Base-by-base conservation (phyloP, 2,329 filamentous ascomycete genomes). In the Calonectria pseudoturangicola region DNA sequence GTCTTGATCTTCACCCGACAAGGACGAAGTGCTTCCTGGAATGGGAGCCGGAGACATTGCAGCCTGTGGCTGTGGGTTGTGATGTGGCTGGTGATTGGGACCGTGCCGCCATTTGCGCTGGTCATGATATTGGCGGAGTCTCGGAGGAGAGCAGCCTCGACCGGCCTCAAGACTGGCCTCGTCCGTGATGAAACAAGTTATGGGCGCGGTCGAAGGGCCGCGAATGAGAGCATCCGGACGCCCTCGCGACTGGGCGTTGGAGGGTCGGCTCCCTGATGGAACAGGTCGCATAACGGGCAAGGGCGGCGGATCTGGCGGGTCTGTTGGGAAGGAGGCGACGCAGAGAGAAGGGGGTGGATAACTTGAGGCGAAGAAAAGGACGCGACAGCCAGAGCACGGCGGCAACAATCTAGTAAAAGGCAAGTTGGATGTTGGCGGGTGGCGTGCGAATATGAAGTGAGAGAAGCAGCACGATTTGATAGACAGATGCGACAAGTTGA, bases 171-270 rank as follows among this genome's bases (percentile, higher is more conserved):
- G 78, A 28, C 80, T 76, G 36, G 79, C 78, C 63, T 85, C 84
- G 15, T 80, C 83, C 15, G 83, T 79, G 68, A 85, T 80, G 75
- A 84, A 83, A 74, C 82, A 85, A n/a, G 80, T 74, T 28, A 83
- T 76, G 50, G 81, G 75, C 13, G 79, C 74, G 39, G 75, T 56
- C 43, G 79, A 76, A 41, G 74, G 70, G 58, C 72, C 70, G 54
- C 75, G 70, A 27, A 68, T 63, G 58, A 80, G 70, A 41, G 70
- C 77, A 66, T 80, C 79, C 25, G 74, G 58, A 63, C 75, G 77
- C 18, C 69, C 74, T 70, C 70, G 67, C 30, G 69, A 62, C 68
- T 75, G 77, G 21, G 58, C 74, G 41, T 76, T 75, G 70, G 77
- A 72, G 71, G 76, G 68, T 54, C 73, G 74, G 43, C 74, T 79